Evolutionary conservation across 169 alveolate genomes (phyloP).

Genomic region (Babesia ovata): DNA sequence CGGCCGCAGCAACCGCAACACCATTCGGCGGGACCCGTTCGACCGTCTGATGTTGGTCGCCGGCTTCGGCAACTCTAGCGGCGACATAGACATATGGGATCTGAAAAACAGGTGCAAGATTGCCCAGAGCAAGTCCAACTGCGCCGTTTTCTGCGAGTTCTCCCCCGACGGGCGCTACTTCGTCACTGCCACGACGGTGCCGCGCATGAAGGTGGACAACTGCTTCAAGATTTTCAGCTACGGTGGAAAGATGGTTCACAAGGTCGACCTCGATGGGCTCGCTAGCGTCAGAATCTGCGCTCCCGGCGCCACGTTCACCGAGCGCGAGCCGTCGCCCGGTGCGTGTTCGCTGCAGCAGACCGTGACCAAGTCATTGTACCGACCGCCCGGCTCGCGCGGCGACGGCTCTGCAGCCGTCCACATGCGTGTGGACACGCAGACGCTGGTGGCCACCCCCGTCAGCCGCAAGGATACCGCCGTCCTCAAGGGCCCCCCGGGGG

Average conservation of each 20-base stretch:
- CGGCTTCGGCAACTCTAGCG: slow-evolving; percentile 91
- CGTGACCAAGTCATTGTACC: slow-evolving; percentile 66
- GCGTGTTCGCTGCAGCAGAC: slow-evolving; percentile 34
- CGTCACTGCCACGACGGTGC: slow-evolving; percentile 86
- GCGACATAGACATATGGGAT: slow-evolving; percentile 90
- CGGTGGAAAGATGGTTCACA: slow-evolving; percentile 75
- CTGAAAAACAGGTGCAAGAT: slow-evolving; percentile 69
- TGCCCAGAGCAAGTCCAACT: slow-evolving; percentile 71
- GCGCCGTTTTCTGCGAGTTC: slow-evolving; percentile 80
- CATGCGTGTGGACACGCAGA: slow-evolving; percentile 30
- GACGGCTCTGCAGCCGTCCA: background rate
- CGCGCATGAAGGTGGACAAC: slow-evolving; percentile 89
- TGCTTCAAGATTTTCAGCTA: slow-evolving; percentile 79
- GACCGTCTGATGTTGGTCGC: slow-evolving; percentile 81
- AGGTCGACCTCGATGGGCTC: slow-evolving; percentile 72
- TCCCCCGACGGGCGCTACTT: slow-evolving; percentile 80
- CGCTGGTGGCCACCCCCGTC: slow-evolving; percentile 53
- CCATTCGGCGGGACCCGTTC: slow-evolving; percentile 78
- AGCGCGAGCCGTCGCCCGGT: slow-evolving; percentile 69
- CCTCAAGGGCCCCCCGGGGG: slow-evolving; percentile 67
- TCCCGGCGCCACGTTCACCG: slow-evolving; percentile 21
- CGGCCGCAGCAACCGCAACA: slow-evolving; percentile 83
- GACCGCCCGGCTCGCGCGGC: slow-evolving; percentile 75
- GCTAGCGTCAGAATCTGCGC: slow-evolving; percentile 64
- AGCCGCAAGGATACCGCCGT: slow-evolving; percentile 1